Evolutionary conservation across 805 yeast genomes (phyloP), one percentile per base, ranked within the genome.

Genomic region (Myxozyma neglecta): DNA sequence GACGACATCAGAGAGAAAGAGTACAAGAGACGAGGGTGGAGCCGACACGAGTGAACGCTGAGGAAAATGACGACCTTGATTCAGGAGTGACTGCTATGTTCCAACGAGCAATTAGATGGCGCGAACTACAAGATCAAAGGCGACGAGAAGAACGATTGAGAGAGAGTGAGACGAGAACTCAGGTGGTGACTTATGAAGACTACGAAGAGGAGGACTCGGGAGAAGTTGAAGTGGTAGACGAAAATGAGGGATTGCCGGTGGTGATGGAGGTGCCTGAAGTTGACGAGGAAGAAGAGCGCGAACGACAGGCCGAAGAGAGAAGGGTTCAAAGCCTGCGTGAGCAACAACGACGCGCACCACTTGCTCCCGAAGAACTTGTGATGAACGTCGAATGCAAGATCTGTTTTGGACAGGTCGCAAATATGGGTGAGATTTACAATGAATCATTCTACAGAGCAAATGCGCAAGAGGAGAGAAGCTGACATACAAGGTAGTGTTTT

Each of bases 61-160:
- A 3, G 29, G 18, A 10, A 7, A 2, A 18, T 9, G 9, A 32
- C 56, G 64, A 61, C 9, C 57, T 57, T 45, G 45, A 57, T 32
- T 61, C 64, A 2, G 62, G 62, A 5, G 59, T 61, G 11, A 57
- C 64, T 34, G 46, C 59, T 3, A 57, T 61, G 64, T 61, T 61
- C 44, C 62, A 61, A 34, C 50, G 64, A 3, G 64, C 64, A 43
- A 16, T 57, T 46, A 48, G 18, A 9, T 61, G 64, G 64, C 44
- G 59, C 11, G 24, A 32, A 16, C 18, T 48, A 9, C 57, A 56
- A 54, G 54, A 32, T 7, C 58, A 46, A 6, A 45, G 16, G 24
- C 48, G 52, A 37, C 59, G 49, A 45, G 14, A 20, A n/a, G 10
- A 34, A 29, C 18, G 6, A 9, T n/a, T 32, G 34, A 32, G 20